Percentiles rank a stretch among this genome's conserved stretches.
phyloP scores from a whole-genome alignment of 1,284 basidiomycete genomes.

The Anthracocystis panici-leucophaei region DNA sequence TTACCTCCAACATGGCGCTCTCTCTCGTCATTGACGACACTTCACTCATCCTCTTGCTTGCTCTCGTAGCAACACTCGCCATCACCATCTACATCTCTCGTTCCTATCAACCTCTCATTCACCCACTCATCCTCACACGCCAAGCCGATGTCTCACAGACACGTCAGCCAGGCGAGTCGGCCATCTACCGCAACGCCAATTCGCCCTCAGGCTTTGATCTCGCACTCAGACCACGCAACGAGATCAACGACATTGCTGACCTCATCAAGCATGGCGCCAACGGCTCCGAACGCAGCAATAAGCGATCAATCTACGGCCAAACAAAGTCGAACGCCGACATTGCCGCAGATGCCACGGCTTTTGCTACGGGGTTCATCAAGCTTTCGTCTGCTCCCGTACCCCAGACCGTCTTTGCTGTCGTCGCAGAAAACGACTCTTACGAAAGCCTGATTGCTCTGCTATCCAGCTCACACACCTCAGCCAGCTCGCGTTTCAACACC shows the following conservation, averaged over 20 bases:
- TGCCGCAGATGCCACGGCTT: slow-evolving; percentile 43
- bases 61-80: slow-evolving; percentile 49
- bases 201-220: slow-evolving; percentile 66
- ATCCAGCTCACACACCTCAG: slow-evolving; percentile 42
- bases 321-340: slow-evolving; percentile 48
- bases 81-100: slow-evolving; percentile 52
- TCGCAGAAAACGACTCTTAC: slow-evolving; percentile 39
- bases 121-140: slow-evolving; percentile 65
- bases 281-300: slow-evolving; percentile 24
- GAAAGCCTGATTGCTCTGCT: slow-evolving; percentile 47
- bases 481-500: slow-evolving; percentile 41
- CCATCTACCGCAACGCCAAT: slow-evolving; percentile 67
- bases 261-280: slow-evolving; percentile 49
- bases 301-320: slow-evolving; percentile 43
- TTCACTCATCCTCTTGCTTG: slow-evolving; percentile 56
- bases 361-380: slow-evolving; percentile 53
- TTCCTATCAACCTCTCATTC: slow-evolving; percentile 62
- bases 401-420: slow-evolving; percentile 44
- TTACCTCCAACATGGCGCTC: slow-evolving; percentile 40
- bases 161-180: slow-evolving; percentile 57
- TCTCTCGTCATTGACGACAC: slow-evolving; percentile 64
- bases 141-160: slow-evolving; percentile 66
- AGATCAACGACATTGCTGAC: slow-evolving; percentile 51
- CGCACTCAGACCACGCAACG: slow-evolving; percentile 54
- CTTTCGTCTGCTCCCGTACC: slow-evolving; percentile 37